Base-by-base conservation (phyloP, 768 basidiomycete species). In the Infundibulicybe gibba region DNA sequence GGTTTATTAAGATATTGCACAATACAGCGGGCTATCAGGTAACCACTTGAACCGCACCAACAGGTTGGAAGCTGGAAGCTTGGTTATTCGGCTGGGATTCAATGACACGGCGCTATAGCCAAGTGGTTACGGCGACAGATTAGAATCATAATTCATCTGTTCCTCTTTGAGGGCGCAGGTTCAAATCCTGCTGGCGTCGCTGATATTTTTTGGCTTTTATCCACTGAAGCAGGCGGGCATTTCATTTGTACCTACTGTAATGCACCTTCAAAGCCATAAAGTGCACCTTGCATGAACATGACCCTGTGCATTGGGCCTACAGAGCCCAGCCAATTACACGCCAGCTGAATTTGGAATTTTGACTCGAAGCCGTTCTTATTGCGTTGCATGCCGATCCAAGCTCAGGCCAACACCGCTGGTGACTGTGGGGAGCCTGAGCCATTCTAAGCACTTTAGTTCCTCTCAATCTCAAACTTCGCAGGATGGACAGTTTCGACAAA, bases 91-190 rank as follows among this genome's bases (percentile, higher is more conserved):
- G n/a, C n/a, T n/a, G n/a, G n/a, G n/a, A n/a, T 8, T 25, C 25
- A 25, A 25, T 10, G 33, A 19, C 20, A 62, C 59, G 81, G 79
- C 80, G 79, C 81, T 80, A 82, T 83, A 81, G 80, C 81, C 77
- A 82, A 83, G 81, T 81, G 80, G 81, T 83, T 83, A 83, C 76
- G 75, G 81, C 81, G 81, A 82, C 79, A 80, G 79, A 83, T 80
- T 81, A 79, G 79, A 80, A 63, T 25, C 25, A 25, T 8, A 25
- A 25, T 25, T 25, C 25, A 80, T 80, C 77, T 80, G 76, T 80
- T 80, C 72, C 79, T 74, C 75, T 80, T 76, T 76, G 75, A 74
- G 78, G 72, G 80, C 80, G 80, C 72, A 80, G 76, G 79, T 80
- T 79, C 78, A 67, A 80, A 69, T 80, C 78, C 75, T 79, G 77